A percentile compares a stretch with the other conserved stretches of the same genome.
phyloP scores from a whole-genome alignment of 139 green algal genomes.

The Chlamydomonas schloesseri region DNA sequence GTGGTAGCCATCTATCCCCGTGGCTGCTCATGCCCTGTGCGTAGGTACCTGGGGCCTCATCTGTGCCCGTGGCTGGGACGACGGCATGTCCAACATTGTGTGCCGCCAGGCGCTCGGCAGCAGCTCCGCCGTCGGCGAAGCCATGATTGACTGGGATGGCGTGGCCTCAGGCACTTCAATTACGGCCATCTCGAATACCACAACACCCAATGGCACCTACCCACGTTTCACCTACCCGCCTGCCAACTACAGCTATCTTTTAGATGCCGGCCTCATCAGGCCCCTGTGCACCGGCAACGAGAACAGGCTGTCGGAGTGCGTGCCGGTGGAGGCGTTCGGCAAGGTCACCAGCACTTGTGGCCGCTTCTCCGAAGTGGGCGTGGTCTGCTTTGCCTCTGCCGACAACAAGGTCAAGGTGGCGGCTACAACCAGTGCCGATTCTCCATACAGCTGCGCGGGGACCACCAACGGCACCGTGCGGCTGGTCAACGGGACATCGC shows the following conservation, averaged over 20 bases:
- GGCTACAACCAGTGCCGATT: background rate
- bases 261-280: background rate
- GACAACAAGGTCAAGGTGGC: background rate
- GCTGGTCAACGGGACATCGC: conserved; percentile 6
- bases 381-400: background rate
- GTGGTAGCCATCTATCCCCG: too few species aligned
- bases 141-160: background rate
- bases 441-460: conserved; percentile 1
- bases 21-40: background rate
- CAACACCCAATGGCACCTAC: background rate
- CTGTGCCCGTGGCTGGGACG: conserved; percentile 1
- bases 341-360: background rate
- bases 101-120: conserved; percentile 3
- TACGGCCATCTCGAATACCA: too few species aligned
- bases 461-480: background rate
- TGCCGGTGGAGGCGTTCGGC: conserved; percentile 10
- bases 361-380: background rate
- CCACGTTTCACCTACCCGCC: background rate
- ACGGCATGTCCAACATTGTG: background rate
- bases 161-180: too few species aligned
- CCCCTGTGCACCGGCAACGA: conserved; percentile 14
- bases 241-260: background rate
- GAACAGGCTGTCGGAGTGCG: conserved; percentile 7
- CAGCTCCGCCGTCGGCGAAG: background rate
- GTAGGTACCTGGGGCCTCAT: conserved; percentile 7